phyloP scores from a whole-genome alignment of 2,329 filamentous ascomycete species.

The Fusarium heterosporum region DNA sequence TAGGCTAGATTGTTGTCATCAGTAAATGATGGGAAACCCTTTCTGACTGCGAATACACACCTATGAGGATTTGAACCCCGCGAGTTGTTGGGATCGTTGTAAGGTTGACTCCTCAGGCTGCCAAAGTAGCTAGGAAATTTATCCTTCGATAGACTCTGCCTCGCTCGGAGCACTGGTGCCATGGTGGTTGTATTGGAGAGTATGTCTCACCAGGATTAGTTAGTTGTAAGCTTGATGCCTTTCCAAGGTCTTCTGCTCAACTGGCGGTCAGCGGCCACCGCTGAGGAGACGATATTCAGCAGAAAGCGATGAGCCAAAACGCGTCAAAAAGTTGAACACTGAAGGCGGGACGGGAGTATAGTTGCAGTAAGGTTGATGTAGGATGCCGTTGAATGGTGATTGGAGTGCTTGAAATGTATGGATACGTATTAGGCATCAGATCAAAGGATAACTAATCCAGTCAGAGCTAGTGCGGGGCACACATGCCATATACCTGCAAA shows the following conservation, averaged over 20 bases:
- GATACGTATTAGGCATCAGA: slow-evolving; percentile 21
- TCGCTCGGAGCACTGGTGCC: slow-evolving; percentile 57
- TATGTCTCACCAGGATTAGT: neutral
- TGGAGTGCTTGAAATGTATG: slow-evolving; percentile 11
- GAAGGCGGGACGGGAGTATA: neutral
- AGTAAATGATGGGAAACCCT: slow-evolving; percentile 12
- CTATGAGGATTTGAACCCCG: slow-evolving; percentile 67
- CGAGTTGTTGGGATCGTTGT: slow-evolving; percentile 70
- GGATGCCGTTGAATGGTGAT: slow-evolving; percentile 23
- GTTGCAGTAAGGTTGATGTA: neutral
- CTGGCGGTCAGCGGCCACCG: slow-evolving; percentile 3
- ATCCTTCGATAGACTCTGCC: slow-evolving; percentile 74
- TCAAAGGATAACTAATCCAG: slow-evolving; percentile 5
- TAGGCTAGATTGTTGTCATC: slow-evolving; percentile 61
- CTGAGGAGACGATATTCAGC: neutral
- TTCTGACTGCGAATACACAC: slow-evolving; percentile 55
- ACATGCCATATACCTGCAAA: slow-evolving; percentile 29
- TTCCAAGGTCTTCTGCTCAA: neutral
- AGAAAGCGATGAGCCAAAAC: neutral
- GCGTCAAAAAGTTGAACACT: neutral
- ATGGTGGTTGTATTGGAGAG: slow-evolving; percentile 45
- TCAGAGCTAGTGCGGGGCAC: slow-evolving; percentile 22
- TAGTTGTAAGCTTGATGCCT: neutral
- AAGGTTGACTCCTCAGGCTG: slow-evolving; percentile 76
- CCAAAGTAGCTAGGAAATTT: slow-evolving; percentile 75